Evolutionary conservation across 108 stramenopile species (phyloP), one percentile per base, ranked within the genome.

Genomic region (Conticribra guillardii): DNA sequence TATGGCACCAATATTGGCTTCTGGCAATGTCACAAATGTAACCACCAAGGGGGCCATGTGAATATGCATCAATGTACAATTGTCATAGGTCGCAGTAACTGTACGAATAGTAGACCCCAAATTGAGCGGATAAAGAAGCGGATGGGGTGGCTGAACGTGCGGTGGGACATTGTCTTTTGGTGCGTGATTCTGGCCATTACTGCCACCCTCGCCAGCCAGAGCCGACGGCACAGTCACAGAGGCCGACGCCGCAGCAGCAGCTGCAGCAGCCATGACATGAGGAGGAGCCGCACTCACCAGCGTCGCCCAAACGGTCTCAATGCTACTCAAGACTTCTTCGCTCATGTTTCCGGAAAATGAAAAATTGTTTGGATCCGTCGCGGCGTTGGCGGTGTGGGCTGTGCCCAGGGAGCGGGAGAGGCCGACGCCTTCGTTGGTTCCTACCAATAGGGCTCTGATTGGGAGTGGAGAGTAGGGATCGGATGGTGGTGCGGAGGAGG

Each of bases 361-460:
- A 51, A 47, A 61, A 31, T 57, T 41, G 50, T 7, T n/a, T 29
- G 45, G 49, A 3, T 31, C 4, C 16, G 18, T 51, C 33, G 64
- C 3, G 30, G 56, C 63, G 29, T 53, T 32, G 17, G 67, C 49
- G 18, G 71, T 55, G 58, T 53, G 68, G 9, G 58, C 67, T n/a
- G 75, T 71, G n/a, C 82, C 82, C 18, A 79, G 66, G 3, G 82
- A 82, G 29, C 82, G 77, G 44, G 73, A 79, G 22, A 82, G 82
- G 3, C 71, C 71, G 0, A 77, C 69, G 11, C 82, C 82, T 31
- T 82, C 82, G 34, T 79, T 82, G 55, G 82, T 82, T 19, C 82
- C 82, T 17, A 82, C 75, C 5, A 82, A 66, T 16, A 82, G 57
- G 49, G 78, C 77, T 3, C 50, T 55, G 41, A 82, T 72, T n/a